phyloP scores from a whole-genome alignment of 352 stramenopile genomes.

The Vaucheria bursata region DNA sequence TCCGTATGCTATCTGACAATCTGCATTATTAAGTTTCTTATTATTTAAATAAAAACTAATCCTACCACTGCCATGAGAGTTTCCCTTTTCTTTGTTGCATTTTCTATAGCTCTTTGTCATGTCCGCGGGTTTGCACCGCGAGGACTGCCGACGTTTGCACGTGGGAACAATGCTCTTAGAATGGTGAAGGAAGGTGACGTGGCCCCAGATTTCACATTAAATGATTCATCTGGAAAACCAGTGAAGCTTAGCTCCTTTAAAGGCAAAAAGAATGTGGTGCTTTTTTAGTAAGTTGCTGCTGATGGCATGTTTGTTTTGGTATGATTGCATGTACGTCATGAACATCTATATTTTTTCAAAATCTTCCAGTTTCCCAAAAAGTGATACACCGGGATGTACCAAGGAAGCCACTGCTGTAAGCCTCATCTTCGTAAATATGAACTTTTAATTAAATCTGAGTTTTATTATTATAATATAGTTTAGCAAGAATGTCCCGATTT shows the following conservation, averaged over 20 bases:
- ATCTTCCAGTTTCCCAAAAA: conserved; percentile 41
- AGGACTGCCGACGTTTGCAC: neutral
- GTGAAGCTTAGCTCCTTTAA: conserved; percentile 47
- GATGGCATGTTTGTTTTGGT: neutral
- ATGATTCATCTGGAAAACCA: conserved; percentile 25
- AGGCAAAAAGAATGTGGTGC: conserved; percentile 49
- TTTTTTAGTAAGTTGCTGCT: conserved; percentile 18
- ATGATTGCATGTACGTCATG: neutral
- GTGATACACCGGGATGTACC: conserved; percentile 50
- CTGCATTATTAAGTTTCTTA: too few relatives aligned
- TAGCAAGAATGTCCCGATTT: conserved; percentile 30
- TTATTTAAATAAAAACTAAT: too few relatives aligned
- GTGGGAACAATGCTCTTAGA: neutral
- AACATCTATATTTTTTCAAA: conserved; percentile 36
- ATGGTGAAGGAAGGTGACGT: conserved; percentile 43
- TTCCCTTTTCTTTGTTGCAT: neutral
- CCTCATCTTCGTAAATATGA: neutral
- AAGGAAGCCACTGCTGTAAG: conserved; percentile 36
- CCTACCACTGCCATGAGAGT: too few relatives aligned
- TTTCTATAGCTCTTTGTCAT: neutral
- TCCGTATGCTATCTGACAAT: too few relatives aligned
- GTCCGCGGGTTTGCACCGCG: neutral
- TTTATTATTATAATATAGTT: conserved; percentile 8
- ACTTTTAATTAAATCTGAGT: neutral
- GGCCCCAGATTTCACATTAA: conserved; percentile 42